Percentiles rank a stretch among this genome's conserved stretches.
These are phyloP conservation scores for Parsonsia alboflavescens DNA, from an alignment of 257 asterid genomes.

Conservation along the genomic window DNA sequence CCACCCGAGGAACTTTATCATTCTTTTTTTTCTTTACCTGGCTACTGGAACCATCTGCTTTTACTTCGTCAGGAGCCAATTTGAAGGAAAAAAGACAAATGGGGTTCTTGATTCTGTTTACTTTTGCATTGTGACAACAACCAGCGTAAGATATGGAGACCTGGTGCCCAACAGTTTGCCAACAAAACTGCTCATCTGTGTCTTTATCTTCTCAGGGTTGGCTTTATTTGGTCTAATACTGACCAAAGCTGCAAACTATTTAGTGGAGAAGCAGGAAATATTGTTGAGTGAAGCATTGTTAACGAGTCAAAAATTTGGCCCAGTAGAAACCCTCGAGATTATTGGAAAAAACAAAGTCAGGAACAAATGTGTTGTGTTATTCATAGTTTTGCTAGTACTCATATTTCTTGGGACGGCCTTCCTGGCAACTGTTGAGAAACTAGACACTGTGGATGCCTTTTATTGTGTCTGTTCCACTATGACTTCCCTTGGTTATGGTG, in stretches of 20 bases:
- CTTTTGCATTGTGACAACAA: constrained; percentile 92
- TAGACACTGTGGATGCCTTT: constrained; percentile 59
- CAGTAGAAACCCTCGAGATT: constrained; percentile 41
- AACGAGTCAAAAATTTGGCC: constrained; percentile 30
- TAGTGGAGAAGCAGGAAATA: constrained; percentile 70
- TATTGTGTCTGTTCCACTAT: constrained; percentile 80
- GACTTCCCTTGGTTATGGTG: constrained; percentile 95
- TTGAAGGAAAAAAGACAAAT: constrained; percentile 53
- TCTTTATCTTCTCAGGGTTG: constrained; percentile 83
- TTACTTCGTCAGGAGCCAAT: constrained; percentile 49
- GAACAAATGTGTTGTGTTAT: constrained; percentile 43
- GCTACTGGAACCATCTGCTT: constrained; percentile 58
- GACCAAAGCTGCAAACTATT: constrained; percentile 79
- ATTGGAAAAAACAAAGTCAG: constrained; percentile 47
- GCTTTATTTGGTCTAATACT: constrained; percentile 52
- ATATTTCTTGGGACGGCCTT: constrained; percentile 53
- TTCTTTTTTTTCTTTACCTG: constrained; percentile 49
- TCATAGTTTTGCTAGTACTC: constrained; percentile 41
- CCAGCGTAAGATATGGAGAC: constrained; percentile 94
- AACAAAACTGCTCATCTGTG: constrained; percentile 74
- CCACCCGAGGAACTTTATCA: constrained; percentile 44
- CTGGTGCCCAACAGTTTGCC: constrained; percentile 64
- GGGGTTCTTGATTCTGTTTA: constrained; percentile 75
- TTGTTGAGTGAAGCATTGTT: constrained; percentile 59
- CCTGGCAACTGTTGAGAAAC: constrained; percentile 49